Percentiles rank a stretch among this genome's conserved stretches.
Conservation (phyloP, 148 eudicot species). For the Chenopodium quinoa region DNA sequence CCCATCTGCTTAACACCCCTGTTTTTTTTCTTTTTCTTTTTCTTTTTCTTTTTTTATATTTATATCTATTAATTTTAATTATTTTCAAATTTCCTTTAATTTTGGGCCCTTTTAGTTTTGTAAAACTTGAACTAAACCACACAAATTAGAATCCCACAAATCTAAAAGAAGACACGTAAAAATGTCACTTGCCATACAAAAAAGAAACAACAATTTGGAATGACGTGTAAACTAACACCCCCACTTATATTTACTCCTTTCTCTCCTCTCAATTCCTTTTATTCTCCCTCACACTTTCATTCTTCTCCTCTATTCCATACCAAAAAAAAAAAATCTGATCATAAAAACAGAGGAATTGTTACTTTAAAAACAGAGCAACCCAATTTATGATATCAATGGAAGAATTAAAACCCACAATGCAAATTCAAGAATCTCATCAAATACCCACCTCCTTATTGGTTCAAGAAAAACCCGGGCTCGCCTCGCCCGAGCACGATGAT, state of each 20-base stretch:
- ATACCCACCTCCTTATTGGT: not conserved
- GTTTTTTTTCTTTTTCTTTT: not conserved
- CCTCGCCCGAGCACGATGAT: not conserved
- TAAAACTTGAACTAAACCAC: slow-evolving; percentile 38
- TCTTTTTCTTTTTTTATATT: not conserved
- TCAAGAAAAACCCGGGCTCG: not conserved
- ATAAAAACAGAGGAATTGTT: not conserved
- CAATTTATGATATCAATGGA: not conserved
- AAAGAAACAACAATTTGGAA: not conserved
- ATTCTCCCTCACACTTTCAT: slow-evolving; percentile 15
- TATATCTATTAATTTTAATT: not conserved
- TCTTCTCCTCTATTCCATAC: not conserved
- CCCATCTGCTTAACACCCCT: slow-evolving; percentile 10
- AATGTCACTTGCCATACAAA: slow-evolving; percentile 52
- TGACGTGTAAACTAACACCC: slow-evolving; percentile 44
- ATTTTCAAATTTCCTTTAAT: too few species aligned
- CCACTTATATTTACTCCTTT: slow-evolving; percentile 28
- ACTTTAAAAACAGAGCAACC: not conserved
- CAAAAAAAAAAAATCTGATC: not conserved
- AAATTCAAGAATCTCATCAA: slow-evolving; percentile 23
- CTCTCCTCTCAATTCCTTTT: not conserved
- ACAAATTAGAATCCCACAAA: slow-evolving; percentile 30
- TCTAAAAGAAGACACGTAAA: slow-evolving; percentile 45
- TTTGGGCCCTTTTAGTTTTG: not conserved
- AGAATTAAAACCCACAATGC: slow-evolving; percentile 9